These are phyloP conservation scores for Tricholoma bakamatsutake DNA, from an alignment of 768 basidiomycete species.

Conservation along the genomic window DNA sequence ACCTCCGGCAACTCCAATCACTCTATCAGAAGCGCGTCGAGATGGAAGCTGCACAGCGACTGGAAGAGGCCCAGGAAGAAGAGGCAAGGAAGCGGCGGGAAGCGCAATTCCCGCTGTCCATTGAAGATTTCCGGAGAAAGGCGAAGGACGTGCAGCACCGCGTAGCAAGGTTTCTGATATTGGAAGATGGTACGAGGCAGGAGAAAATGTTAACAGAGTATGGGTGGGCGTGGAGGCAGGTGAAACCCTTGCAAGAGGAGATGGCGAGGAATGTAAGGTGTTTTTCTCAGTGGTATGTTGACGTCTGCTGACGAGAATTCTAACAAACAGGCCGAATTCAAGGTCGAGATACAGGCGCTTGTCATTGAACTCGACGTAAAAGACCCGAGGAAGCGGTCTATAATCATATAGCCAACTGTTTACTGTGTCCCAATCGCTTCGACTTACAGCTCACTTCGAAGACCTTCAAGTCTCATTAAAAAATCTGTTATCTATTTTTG, in stretches of 20 bases:
- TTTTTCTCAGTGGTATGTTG: not conserved
- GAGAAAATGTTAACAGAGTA: slow-evolving; percentile 45
- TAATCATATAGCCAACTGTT: not conserved
- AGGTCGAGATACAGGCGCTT: slow-evolving; percentile 19
- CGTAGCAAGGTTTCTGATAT: slow-evolving; percentile 40
- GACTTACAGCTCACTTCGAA: not conserved
- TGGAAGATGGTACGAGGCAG: slow-evolving; percentile 21
- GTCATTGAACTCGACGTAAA: slow-evolving; percentile 18
- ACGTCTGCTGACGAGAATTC: not conserved
- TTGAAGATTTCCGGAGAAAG: slow-evolving; percentile 29
- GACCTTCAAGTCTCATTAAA: not conserved
- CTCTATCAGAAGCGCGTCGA: slow-evolving; percentile 15
- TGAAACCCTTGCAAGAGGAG: slow-evolving; percentile 33
- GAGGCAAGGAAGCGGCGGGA: slow-evolving; percentile 19
- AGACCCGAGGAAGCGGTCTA: slow-evolving; percentile 19
- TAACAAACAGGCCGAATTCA: slow-evolving; percentile 10
- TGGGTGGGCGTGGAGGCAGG: slow-evolving; percentile 47
- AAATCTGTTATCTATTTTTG: no score
- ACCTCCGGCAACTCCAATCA: slow-evolving; percentile 21
- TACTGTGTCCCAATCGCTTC: not conserved
- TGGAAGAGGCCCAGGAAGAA: slow-evolving; percentile 13
- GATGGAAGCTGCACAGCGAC: slow-evolving; percentile 5
- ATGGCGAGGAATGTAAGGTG: slow-evolving; percentile 38
- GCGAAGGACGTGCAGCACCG: slow-evolving; percentile 42
- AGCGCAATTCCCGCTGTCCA: slow-evolving; percentile 27